Percentiles rank a stretch among this genome's conserved stretches.
Evolutionary conservation across 2,329 filamentous ascomycete genomes (phyloP).

Genomic region (Neonectria neomacrospora): DNA sequence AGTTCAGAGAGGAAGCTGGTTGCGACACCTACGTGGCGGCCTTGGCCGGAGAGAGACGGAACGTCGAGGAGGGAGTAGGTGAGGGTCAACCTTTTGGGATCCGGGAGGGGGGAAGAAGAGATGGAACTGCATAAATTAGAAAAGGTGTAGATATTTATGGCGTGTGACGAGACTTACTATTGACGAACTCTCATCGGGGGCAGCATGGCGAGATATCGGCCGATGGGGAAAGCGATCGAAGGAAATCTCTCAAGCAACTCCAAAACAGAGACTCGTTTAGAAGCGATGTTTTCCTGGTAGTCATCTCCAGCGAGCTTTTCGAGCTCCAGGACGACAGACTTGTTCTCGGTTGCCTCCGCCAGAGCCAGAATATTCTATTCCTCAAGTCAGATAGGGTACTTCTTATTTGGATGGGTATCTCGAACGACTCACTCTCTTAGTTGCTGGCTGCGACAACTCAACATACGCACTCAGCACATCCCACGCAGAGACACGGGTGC

Average conservation of each 20-base stretch:
- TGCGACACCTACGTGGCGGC: slow-evolving; percentile 68
- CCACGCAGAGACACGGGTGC: slow-evolving; percentile 67
- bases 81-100: slow-evolving; percentile 67
- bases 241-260: slow-evolving; percentile 76
- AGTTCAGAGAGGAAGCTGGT: slow-evolving; percentile 68
- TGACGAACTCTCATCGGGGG: slow-evolving; percentile 82
- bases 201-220: slow-evolving; percentile 75
- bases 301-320: slow-evolving; percentile 57
- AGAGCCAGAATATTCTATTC: slow-evolving; percentile 54
- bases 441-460: slow-evolving; percentile 78
- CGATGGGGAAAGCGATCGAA: slow-evolving; percentile 69
- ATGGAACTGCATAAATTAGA: slow-evolving; percentile 63
- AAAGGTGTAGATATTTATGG: not conserved
- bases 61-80: slow-evolving; percentile 75
- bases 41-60: slow-evolving; percentile 62
- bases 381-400: not conserved
- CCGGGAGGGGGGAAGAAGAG: slow-evolving; percentile 75
- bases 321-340: slow-evolving; percentile 56
- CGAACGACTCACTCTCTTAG: slow-evolving; percentile 64
- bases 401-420: not conserved
- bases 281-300: slow-evolving; percentile 60
- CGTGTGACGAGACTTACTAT: slow-evolving; percentile 57
- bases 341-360: slow-evolving; percentile 60
- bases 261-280: slow-evolving; percentile 72
- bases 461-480: slow-evolving; percentile 77